A percentile compares a stretch with the other conserved stretches of the same genome.
Evolutionary conservation across 352 stramenopile genomes (phyloP).

Genomic region (Phytophthora multivora): DNA sequence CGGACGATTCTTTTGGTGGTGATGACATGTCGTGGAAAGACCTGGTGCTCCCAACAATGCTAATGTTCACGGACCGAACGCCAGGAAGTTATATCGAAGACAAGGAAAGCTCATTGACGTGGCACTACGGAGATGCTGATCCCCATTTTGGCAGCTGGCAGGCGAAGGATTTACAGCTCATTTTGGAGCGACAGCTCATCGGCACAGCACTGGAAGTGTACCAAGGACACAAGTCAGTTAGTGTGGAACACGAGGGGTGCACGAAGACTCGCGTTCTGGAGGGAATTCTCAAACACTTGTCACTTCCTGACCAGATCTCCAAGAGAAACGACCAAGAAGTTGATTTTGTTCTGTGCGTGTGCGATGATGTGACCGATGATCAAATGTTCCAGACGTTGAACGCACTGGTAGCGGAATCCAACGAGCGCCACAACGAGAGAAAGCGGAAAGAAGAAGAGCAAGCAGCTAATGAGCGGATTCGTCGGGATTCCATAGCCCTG

Average conservation of each 20-base stretch:
- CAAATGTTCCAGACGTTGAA: constrained; percentile 92
- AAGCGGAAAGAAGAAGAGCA: constrained; percentile 44
- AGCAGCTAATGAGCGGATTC: constrained; percentile 36
- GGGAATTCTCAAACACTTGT: constrained; percentile 75
- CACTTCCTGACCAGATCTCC: constrained; percentile 64
- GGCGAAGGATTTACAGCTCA: constrained; percentile 90
- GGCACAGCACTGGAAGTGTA: constrained; percentile 88
- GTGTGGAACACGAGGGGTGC: constrained; percentile 79
- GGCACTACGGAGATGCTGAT: constrained; percentile 88
- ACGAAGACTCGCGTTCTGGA: constrained; percentile 82
- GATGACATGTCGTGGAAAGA: constrained; percentile 84
- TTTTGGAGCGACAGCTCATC: constrained; percentile 85
- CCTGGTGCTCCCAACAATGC: constrained; percentile 75
- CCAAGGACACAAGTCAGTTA: constrained; percentile 83
- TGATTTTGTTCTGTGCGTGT: constrained; percentile 90
- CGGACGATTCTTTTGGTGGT: constrained; percentile 54
- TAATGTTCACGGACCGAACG: constrained; percentile 78
- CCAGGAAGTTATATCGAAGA: constrained; percentile 85
- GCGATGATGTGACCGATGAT: constrained; percentile 88
- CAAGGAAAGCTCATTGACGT: constrained; percentile 87
- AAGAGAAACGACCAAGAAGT: constrained; percentile 74
- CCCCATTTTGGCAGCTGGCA: constrained; percentile 89
- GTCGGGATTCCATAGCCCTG: constrained; percentile 28
- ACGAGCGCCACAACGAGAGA: constrained; percentile 67
- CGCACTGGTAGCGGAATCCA: constrained; percentile 72